A percentile compares a stretch with the other conserved stretches of the same genome.
These are phyloP conservation scores for Dalbergia cultrata DNA, from an alignment of 306 rosid species.

Conservation along the genomic window DNA sequence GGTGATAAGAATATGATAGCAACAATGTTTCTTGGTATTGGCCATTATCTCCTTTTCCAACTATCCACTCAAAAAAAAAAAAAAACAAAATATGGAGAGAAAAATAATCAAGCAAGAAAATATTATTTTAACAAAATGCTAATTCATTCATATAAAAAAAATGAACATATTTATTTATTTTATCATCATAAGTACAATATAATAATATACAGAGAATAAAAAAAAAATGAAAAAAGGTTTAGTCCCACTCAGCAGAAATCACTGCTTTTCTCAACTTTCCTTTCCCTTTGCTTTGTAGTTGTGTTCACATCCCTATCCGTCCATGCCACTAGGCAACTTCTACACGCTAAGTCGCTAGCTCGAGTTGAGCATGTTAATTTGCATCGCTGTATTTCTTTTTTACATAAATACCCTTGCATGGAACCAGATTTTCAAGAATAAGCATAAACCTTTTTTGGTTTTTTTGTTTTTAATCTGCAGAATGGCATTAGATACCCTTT, in stretches of 20 bases:
- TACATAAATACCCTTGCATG: constrained; percentile 65
- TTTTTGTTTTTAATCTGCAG: not conserved
- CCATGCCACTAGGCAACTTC: constrained; percentile 69
- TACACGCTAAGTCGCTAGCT: constrained; percentile 81
- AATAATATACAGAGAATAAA: constrained; percentile 49
- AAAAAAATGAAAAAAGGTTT: constrained; percentile 43
- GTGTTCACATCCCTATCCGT: constrained; percentile 75
- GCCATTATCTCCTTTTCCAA: constrained; percentile 65
- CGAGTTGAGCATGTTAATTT: constrained; percentile 42
- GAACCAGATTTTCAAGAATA: constrained; percentile 10
- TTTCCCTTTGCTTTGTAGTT: constrained; percentile 19
- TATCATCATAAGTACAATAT: not conserved
- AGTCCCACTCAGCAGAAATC: constrained; percentile 67
- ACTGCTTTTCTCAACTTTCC: constrained; percentile 55
- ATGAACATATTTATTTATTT: not conserved
- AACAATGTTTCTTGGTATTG: constrained; percentile 46
- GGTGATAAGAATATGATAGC: constrained; percentile 52
- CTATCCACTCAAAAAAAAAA: constrained; percentile 59
- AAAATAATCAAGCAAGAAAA: constrained; percentile 27
- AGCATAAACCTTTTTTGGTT: not conserved
- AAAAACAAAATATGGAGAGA: constrained; percentile 25
- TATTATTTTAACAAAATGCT: constrained; percentile 44
- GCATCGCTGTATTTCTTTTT: constrained; percentile 51
- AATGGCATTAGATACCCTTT: constrained; percentile 66
- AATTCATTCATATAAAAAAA: not conserved